Evolutionary conservation across 768 basidiomycete species (phyloP), one percentile per base, ranked within the genome.

Genomic region (Boletus subparvulus): DNA sequence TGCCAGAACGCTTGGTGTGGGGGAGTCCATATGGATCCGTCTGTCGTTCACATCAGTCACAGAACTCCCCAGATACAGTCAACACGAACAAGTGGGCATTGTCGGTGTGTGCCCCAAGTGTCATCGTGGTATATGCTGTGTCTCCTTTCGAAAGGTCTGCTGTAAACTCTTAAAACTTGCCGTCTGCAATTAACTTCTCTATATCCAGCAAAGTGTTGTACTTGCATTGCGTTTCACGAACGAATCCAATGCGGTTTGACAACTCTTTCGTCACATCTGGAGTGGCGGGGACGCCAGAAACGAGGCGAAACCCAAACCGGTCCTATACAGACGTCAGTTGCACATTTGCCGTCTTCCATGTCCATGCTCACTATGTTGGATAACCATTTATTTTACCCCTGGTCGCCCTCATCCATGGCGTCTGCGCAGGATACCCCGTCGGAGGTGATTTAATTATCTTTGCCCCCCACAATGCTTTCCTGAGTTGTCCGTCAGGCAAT

Each of bases 111-210:
- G 92, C 94, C 4, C 83, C 86, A 8, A 99, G 83, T 1, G 88
- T 89, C 44, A 96, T 73, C 7, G 86, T 91, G 5, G 94, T 93
- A 75, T 99, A 99, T 0, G 96, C 94, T 9, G 94, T 90, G 70
- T 99, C 96, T 13, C 94, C 94, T 64, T 88, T 93, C 16, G 87
- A 85, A 21, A 95, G 79, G 67, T 96, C 87, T 0, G 95, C 85
- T 1, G 94, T 97, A 66, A 98, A 96, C 65, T 98, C 93, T 95
- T 95, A 99, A 73, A 98, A 95, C 55, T 85, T 86, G 35, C 95
- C 96, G 65, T 98, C 93, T 94, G 47, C 3, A 53, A 67, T 55
- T 9, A 72, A 19, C 21, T n/a, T n/a, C 81, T 79, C 81, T 79
- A 58, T 48, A 47, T 24, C 50, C 21, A 4, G 13, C 37, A 59